phyloP scores from a whole-genome alignment of 257 asterid species.

The Coffea eugenioides region DNA sequence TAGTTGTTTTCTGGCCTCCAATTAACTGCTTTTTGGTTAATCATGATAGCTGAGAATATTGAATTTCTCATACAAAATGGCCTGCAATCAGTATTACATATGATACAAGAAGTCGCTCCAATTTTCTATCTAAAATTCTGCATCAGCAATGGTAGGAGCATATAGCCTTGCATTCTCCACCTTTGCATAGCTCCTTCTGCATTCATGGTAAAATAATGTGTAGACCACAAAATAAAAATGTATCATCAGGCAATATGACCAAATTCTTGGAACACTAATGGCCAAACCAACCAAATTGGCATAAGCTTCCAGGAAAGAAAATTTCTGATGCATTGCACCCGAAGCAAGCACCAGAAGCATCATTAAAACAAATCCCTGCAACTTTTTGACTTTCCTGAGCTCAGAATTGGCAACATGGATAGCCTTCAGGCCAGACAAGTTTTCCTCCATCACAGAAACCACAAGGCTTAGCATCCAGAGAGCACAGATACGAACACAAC shows the following conservation, averaged over 20 bases:
- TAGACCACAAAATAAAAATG: not conserved
- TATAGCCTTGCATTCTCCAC: conserved; percentile 1
- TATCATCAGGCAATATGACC: conserved; percentile 7
- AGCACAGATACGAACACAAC: not conserved
- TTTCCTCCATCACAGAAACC: conserved; percentile 17
- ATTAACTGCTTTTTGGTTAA: not conserved
- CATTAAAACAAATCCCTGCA: conserved; percentile 8
- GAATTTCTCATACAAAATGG: not conserved
- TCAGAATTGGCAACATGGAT: conserved; percentile 11
- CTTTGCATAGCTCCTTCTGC: not conserved
- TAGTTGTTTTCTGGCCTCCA: not conserved
- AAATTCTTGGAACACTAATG: not conserved
- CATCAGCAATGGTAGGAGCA: not conserved
- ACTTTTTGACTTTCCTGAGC: conserved; percentile 13
- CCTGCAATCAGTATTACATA: too few species aligned
- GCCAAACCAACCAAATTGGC: not conserved
- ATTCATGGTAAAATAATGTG: conserved; percentile 16
- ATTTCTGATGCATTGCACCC: not conserved
- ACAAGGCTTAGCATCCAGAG: conserved; percentile 12
- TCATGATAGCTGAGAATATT: not conserved
- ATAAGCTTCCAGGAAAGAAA: not conserved
- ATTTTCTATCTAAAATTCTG: not conserved
- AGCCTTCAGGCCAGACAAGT: conserved; percentile 8
- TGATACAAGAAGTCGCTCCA: too few species aligned
- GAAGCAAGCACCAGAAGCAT: not conserved